phyloP scores from a whole-genome alignment of 2,329 filamentous ascomycete species.

The Simplicillium sp. region DNA sequence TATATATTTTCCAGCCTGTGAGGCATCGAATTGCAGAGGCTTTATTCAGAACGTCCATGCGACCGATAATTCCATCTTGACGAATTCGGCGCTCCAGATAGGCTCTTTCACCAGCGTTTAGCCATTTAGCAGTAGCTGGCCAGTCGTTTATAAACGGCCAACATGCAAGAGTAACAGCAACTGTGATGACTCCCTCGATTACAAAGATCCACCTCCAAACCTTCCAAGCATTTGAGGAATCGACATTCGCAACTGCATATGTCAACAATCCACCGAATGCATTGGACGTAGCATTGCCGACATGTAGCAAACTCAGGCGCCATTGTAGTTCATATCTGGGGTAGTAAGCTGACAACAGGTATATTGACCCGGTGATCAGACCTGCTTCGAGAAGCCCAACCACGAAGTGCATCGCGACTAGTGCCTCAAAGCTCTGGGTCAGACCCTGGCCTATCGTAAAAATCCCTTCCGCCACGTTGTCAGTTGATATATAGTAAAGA shows the following conservation, averaged over 20 bases:
- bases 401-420: conserved; percentile 33
- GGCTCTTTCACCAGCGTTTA: not conserved
- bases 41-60: conserved; percentile 4
- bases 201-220: conserved; percentile 48
- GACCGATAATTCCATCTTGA: conserved; percentile 3
- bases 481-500: no score
- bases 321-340: conserved; percentile 17
- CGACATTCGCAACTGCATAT: conserved; percentile 30
- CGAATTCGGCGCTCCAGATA: conserved; percentile 3
- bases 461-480: conserved; percentile 35
- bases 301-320: conserved; percentile 24
- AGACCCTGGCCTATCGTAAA: conserved; percentile 35
- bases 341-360: conserved; percentile 19
- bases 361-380: conserved; percentile 20
- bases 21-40: conserved; percentile 2
- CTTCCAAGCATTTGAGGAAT: conserved; percentile 26
- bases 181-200: conserved; percentile 31
- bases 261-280: conserved; percentile 36
- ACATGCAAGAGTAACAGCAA: conserved; percentile 3
- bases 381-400: conserved; percentile 35
- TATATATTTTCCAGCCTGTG: conserved; percentile 5
- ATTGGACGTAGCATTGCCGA: conserved; percentile 23
- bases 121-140: conserved; percentile 3
- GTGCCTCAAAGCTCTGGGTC: conserved; percentile 32
- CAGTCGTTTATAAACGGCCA: conserved; percentile 4